Base-by-base conservation (phyloP, 208 protist species). In the Trypanosoma scelopori region DNA sequence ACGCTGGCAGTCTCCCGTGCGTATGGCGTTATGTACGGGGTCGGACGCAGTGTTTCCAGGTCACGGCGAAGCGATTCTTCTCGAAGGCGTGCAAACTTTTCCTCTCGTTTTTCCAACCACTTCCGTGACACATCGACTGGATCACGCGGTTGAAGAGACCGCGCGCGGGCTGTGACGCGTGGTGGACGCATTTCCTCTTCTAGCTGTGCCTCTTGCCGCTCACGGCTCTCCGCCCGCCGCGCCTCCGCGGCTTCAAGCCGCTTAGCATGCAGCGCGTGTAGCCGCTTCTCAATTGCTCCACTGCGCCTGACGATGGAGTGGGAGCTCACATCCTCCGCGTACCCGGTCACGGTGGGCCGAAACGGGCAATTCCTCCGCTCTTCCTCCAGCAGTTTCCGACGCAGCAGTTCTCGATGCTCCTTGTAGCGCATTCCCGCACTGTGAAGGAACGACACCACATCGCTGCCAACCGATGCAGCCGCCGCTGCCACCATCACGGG, bases 391-490 rank as follows among this genome's bases (percentile, higher is more conserved):
- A 79, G 66, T 49, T 79, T 71, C 35, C 78, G 72, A 0, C 81
- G 79, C 32, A 94, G 79, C 12, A 94, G 76, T 55, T 83, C 85
- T 22, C 74, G 53, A 50, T 89, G 88, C 57, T 86, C 71, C 47
- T 55, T 56, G 77, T 94, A 92, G 37, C 69, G 78, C 55, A 82
- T 45, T 5, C 85, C 88, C 13, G 74, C 71, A 46, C 71, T 37
- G 49, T 80, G 74, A n/a, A 94, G 71, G 58, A 88, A 89, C 25
- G 82, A 71, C n/a, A 92, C 80, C 23, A 94, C 78, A 9, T 75
- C 72, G 27, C 5, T 28, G 6, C 12, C 37, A 52, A 22, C 27
- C 18, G 50, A 39, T 22, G 39, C 46, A n/a, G 16, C 68, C 12
- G 32, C 39, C 4, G 50, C 59, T 50, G 7, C 49, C 7, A 51